A percentile compares a stretch with the other conserved stretches of the same genome.
Conservation (phyloP, 1,139 yeast species). For the Sugiyamaella castrensis region DNA sequence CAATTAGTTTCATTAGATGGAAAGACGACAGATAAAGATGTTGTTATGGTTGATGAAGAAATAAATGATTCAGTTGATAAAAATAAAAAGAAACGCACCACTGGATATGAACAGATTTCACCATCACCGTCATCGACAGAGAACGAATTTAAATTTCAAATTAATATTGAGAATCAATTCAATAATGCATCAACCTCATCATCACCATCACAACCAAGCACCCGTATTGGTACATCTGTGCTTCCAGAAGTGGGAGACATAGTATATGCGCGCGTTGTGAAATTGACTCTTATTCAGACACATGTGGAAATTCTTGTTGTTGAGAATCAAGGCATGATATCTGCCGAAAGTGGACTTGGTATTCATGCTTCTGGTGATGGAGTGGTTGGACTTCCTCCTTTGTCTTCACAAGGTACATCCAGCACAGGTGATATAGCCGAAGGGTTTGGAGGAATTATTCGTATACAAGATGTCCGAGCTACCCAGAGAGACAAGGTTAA, state of each 20-base stretch:
- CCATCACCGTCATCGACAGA: not conserved
- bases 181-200: slow-evolving; percentile 18
- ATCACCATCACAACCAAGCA: slow-evolving; percentile 24
- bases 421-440: slow-evolving; percentile 71
- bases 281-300: slow-evolving; percentile 68
- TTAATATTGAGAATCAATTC: slow-evolving; percentile 40
- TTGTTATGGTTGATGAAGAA: slow-evolving; percentile 18
- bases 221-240: slow-evolving; percentile 37
- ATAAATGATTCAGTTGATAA: slow-evolving; percentile 20
- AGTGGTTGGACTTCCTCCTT: slow-evolving; percentile 34
- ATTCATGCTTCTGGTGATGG: slow-evolving; percentile 50
- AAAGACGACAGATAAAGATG: slow-evolving; percentile 25
- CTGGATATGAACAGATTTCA: slow-evolving; percentile 15
- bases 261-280: slow-evolving; percentile 73
- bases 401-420: slow-evolving; percentile 43
- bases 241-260: slow-evolving; percentile 84
- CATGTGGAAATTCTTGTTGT: slow-evolving; percentile 79
- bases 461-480: slow-evolving; percentile 85
- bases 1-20: slow-evolving; percentile 21
- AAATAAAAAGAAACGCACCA: slow-evolving; percentile 15
- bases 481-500: slow-evolving; percentile 88
- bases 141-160: slow-evolving; percentile 29
- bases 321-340: slow-evolving; percentile 59
- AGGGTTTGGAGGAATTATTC: slow-evolving; percentile 82
- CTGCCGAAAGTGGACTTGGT: slow-evolving; percentile 66